A percentile compares a stretch with the other conserved stretches of the same genome.
Conservation (phyloP, 2,329 filamentous ascomycete species). For the Fusarium sublunatum region DNA sequence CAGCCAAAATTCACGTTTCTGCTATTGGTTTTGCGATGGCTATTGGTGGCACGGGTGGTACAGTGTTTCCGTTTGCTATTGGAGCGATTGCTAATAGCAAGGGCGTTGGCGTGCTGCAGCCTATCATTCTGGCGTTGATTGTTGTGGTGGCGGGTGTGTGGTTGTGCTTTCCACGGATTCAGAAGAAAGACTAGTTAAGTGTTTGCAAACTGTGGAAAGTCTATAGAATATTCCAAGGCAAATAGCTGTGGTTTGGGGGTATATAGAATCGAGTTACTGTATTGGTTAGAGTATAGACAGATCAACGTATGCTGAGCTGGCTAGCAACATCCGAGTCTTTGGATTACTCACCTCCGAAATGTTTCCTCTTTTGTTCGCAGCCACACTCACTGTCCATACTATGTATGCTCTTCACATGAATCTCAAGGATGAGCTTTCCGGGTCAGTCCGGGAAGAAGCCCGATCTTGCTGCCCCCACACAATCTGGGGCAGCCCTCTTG, state of each 20-base stretch:
- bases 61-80: conserved; percentile 69
- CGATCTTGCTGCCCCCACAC: neutral
- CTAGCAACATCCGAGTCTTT: too few species aligned
- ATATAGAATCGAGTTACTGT: too few species aligned
- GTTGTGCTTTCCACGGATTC: conserved; percentile 52
- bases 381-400: too few species aligned
- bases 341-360: too few species aligned
- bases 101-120: conserved; percentile 63
- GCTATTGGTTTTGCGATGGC: conserved; percentile 80
- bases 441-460: conserved; percentile 13
- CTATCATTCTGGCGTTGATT: conserved; percentile 60
- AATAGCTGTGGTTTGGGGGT: too few species aligned
- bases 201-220: too few species aligned
- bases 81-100: conserved; percentile 68
- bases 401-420: too few species aligned
- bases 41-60: conserved; percentile 76
- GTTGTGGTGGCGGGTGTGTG: conserved; percentile 50
- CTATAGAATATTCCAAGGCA: too few species aligned
- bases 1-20: conserved; percentile 75
- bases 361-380: too few species aligned
- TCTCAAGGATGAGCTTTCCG: too few species aligned
- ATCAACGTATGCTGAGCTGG: too few species aligned
- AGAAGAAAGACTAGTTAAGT: conserved; percentile 50
- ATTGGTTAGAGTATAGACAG: too few species aligned
- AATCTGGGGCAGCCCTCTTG: neutral